Conservation (phyloP, 345 rosid species). For the Boechera retrofracta region DNA sequence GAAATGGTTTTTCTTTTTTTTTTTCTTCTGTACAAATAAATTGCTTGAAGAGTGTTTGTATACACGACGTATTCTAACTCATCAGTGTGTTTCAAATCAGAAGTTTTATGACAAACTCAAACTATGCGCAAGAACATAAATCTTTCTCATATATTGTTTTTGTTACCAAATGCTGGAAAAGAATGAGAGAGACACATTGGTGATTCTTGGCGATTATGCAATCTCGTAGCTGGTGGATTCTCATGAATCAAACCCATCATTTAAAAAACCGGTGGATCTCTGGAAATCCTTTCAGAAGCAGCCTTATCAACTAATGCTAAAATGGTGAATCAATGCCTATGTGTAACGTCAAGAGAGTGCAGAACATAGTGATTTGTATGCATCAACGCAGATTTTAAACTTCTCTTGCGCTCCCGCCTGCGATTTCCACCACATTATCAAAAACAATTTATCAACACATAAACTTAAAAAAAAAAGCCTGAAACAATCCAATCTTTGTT, state of each 20-base stretch:
- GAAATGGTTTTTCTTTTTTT: neutral
- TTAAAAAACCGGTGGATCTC: neutral
- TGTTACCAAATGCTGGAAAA: constrained; percentile 11
- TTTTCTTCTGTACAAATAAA: neutral
- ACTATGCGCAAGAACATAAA: neutral
- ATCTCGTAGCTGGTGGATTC: neutral
- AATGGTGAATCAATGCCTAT: constrained; percentile 1
- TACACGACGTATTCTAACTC: neutral
- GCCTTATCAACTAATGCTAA: constrained; percentile 24
- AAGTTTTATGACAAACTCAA: neutral
- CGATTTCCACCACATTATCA: constrained; percentile 23
- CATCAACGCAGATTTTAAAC: constrained; percentile 75
- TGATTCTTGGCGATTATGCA: neutral
- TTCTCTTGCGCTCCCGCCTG: constrained; percentile 88
- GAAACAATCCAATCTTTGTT: constrained; percentile 21
- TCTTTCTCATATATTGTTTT: neutral
- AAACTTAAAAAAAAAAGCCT: neutral
- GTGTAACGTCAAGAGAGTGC: constrained; percentile 51
- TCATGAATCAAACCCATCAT: neutral
- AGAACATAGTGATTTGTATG: constrained; percentile 77
- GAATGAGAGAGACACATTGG: neutral
- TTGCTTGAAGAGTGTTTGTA: neutral
- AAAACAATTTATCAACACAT: neutral
- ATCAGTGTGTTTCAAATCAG: neutral
- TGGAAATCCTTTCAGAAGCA: constrained; percentile 12